Conservation (phyloP, 192 early-diverging fungal genomes). For the Podila clonocystis region DNA sequence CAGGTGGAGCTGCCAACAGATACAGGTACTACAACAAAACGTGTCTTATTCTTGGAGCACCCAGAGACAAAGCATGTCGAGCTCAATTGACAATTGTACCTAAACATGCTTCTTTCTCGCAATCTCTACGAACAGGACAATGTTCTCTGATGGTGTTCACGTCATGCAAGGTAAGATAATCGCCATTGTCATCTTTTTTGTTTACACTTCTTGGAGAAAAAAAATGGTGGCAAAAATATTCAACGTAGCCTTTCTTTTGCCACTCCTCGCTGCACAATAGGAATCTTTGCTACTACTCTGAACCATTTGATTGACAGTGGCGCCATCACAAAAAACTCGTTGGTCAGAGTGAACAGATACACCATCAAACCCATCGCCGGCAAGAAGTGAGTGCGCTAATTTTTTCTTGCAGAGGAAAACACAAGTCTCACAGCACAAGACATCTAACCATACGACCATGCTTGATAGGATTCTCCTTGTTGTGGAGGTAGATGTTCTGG, state of each 20-base stretch:
- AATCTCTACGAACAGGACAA: constrained; percentile 49
- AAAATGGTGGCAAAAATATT: constrained; percentile 7
- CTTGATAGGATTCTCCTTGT: constrained; percentile 44
- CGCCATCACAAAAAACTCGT: constrained; percentile 57
- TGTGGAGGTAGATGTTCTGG: constrained; percentile 59
- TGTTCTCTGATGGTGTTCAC: constrained; percentile 73
- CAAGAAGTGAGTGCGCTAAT: constrained; percentile 54
- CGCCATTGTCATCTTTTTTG: neutral
- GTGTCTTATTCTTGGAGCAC: neutral
- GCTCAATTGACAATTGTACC: neutral
- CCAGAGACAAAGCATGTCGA: neutral
- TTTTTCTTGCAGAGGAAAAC: too few species aligned
- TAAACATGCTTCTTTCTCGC: neutral
- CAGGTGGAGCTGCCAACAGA: constrained; percentile 15
- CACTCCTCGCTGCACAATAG: constrained; percentile 26
- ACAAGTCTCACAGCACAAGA: neutral
- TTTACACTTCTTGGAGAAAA: neutral
- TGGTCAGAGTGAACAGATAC: constrained; percentile 61
- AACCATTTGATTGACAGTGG: constrained; percentile 57
- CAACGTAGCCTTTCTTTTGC: neutral
- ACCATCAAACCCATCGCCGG: constrained; percentile 58
- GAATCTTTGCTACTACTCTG: constrained; percentile 69
- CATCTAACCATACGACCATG: neutral
- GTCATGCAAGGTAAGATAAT: constrained; percentile 69
- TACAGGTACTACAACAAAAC: constrained; percentile 42